Evolutionary conservation across 768 basidiomycete species (phyloP).

Genomic region (Tricholoma furcatifolium): DNA sequence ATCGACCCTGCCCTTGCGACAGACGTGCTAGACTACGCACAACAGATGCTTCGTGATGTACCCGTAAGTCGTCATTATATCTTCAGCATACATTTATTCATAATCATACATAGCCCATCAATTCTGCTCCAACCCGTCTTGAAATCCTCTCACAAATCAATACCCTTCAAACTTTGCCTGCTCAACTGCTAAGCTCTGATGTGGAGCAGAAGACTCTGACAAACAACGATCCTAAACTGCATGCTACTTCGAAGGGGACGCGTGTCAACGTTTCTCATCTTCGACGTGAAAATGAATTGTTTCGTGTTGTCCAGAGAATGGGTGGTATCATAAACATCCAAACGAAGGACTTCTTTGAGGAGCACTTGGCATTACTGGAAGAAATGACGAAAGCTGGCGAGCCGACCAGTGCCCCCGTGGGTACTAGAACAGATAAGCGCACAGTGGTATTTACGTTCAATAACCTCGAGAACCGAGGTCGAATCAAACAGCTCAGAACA

Average conservation of each 20-base stretch:
- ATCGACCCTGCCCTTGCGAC: conserved; percentile 18
- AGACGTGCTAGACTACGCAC: conserved; percentile 6
- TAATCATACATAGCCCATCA: background rate
- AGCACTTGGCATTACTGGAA: conserved; percentile 63
- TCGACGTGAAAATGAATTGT: conserved; percentile 78
- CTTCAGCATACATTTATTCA: background rate
- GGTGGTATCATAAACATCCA: conserved; percentile 70
- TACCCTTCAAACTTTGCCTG: background rate
- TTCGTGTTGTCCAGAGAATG: conserved; percentile 59
- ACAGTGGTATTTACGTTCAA: conserved; percentile 62
- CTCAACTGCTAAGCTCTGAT: background rate
- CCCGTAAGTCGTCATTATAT: background rate
- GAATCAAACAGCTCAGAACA: conserved; percentile 71
- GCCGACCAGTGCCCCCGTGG: conserved; percentile 65
- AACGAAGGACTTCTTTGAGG: conserved; percentile 68
- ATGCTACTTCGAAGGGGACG: conserved; percentile 14
- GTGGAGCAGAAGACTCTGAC: background rate
- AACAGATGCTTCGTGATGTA: background rate
- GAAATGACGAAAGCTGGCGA: conserved; percentile 58
- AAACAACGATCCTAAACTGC: background rate
- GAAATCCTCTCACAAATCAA: background rate
- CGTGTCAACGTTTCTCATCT: conserved; percentile 74
- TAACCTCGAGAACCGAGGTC: conserved; percentile 61
- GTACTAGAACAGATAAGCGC: conserved; percentile 71
- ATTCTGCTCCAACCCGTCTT: background rate